Conservation (phyloP, 192 early-diverging fungal species). For the Entrophospora sp. region DNA sequence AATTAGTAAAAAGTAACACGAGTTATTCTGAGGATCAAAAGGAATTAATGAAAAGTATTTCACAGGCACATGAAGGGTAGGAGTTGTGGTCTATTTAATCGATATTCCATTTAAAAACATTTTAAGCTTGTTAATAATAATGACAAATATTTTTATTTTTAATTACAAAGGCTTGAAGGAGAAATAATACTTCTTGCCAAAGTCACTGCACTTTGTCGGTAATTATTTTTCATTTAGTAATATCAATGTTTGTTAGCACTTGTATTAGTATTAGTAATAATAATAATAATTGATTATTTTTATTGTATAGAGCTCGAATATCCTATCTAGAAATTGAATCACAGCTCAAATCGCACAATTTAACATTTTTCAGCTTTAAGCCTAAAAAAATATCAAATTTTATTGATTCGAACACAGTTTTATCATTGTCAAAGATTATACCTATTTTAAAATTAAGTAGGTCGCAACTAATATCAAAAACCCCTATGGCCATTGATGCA, state of each 20-base stretch:
- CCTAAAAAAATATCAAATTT: not conserved
- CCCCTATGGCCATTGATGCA: conserved; percentile 1
- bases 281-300: not conserved
- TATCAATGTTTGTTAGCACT: not conserved
- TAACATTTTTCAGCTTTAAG: not conserved
- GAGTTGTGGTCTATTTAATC: not conserved
- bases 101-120: too few species aligned
- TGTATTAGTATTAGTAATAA: not conserved
- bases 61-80: too few species aligned
- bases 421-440: not conserved
- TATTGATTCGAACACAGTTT: not conserved
- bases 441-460: not conserved
- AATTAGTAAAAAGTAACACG: too few species aligned
- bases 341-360: not conserved
- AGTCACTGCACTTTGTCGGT: not conserved
- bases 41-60: too few species aligned
- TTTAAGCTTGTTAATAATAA: too few species aligned
- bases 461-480: not conserved
- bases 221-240: not conserved
- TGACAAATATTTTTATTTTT: not conserved
- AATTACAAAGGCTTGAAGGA: not conserved
- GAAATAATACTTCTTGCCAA: not conserved
- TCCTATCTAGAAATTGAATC: not conserved
- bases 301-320: too few species aligned
- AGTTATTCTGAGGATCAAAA: too few species aligned